Evolutionary conservation across 208 protist genomes (phyloP), one percentile per base, ranked within the genome.

Genomic region (Crithidia brevicula): DNA sequence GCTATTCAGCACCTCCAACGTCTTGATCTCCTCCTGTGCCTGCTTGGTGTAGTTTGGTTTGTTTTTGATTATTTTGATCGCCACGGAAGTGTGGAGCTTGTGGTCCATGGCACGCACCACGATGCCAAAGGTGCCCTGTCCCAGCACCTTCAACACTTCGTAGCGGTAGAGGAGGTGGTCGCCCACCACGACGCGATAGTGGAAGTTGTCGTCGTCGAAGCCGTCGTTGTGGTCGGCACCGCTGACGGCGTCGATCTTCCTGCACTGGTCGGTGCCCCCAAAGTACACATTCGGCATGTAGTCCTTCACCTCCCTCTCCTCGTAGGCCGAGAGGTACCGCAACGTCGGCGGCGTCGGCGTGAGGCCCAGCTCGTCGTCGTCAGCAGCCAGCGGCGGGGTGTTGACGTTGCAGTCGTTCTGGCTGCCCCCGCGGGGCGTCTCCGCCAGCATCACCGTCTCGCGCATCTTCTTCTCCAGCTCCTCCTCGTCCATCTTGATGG

Each of bases 161-260:
- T 93, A 97, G 36, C 91, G 81, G 67, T 98, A 99, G 1, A 75
- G 74, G 27, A 99, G 81, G 72, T 99, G 98, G 72, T 99, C 97
- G 58, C 95, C 83, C 16, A 91, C 34, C 10, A 86, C 70, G 33
- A 98, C 74, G 33, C 82, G 77, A 74, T 99, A 99, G 68, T 98
- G 94, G 54, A 94, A 94, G 16, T 87, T 69, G 7, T 98, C 91
- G 63, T 98, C 97, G 75, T 99, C 97, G 69, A 90, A 99, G n/a
- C 96, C 95, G 65, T 86, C 66, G 68, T 98, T 98, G 49, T 64
- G 59, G 15, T 72, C 65, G 15, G 67, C 18, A 16, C 78, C 81
- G 7, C 68, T 53, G 15, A 75, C 67, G n/a, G 72, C 88, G 22
- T 62, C 28, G 22, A 94, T 79, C 64, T 96, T 96, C 20, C 58